Evolutionary conservation across 208 protist species (phyloP), one percentile per base, ranked within the genome.

Genomic region (Acanthamoeba quina): DNA sequence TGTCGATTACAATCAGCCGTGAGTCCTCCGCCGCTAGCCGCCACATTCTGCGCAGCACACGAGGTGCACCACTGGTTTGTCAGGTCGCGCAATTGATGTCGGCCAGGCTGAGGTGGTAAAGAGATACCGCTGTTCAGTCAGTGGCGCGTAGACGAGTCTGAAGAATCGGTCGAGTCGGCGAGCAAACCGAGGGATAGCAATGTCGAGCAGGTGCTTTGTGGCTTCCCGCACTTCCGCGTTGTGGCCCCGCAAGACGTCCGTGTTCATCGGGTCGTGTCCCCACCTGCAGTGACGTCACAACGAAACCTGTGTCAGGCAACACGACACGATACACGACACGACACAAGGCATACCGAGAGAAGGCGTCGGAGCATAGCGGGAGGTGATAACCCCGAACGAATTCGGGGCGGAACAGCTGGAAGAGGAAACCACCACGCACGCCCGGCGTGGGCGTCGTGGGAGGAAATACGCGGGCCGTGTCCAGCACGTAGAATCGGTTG

Each of bases 391-490:
- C 44, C 4, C 44, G 34, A 54, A 52, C 44, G 24, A 82, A 82
- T 24, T 82, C 72, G 34, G 72, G 70, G 17, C 70, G 29, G 37
- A 78, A 78, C 29, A 78, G 66, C 47, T 90, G 26, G 54, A 56
- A 90, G 29, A 90, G 82, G 60, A 90, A 90, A 2, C 29, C 72
- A 24, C 82, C 60, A 3, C 41, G 29, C 49, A 70, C 21, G 3
- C 47, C 82, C 17, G 82, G 60, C 37, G 82, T 52, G 9, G 82
- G 82, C 10, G 60, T 82, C 6, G 86, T 92, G 37, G 86, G 86
- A 19, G 86, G 86, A 31, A 92, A 76, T 1, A 92, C 86, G 11
- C 86, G 52, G 24, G 54, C 58, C 5, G 86, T 92, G 44, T 92
- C 86, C 5, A 92, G 60, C 37, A 92, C 58, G 37, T 92, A 92